Percentiles rank a stretch among this genome's conserved stretches.
Evolutionary conservation across 2,329 filamentous ascomycete genomes (phyloP).

Genomic region (Camillea tinctor): DNA sequence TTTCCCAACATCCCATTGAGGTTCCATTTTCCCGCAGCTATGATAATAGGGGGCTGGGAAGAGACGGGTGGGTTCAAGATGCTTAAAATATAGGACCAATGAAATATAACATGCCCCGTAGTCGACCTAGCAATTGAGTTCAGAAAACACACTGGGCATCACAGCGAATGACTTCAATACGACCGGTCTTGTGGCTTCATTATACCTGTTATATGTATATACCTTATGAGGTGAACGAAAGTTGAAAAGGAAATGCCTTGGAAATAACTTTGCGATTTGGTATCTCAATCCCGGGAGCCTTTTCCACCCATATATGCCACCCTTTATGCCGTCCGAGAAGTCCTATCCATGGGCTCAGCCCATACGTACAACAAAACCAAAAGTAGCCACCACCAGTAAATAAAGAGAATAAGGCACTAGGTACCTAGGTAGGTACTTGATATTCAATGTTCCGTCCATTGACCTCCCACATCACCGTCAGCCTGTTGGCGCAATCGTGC

Average conservation of each 20-base stretch:
- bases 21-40: not conserved
- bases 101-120: not conserved
- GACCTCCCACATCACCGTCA: not conserved
- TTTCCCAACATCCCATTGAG: not conserved
- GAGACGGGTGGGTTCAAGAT: too few species aligned
- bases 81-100: not conserved
- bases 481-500: not conserved
- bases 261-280: not conserved
- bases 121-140: not conserved
- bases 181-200: not conserved
- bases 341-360: not conserved
- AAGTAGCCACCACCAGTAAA: not conserved
- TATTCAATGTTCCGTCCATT: not conserved
- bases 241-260: not conserved
- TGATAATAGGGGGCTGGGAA: not conserved
- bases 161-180: not conserved
- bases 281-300: not conserved
- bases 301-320: not conserved
- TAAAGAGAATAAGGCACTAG: not conserved
- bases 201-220: not conserved
- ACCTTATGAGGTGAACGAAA: not conserved
- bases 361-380: slow-evolving; percentile 6
- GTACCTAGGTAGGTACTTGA: too few species aligned
- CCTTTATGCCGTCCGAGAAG: not conserved
- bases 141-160: not conserved